phyloP scores from a whole-genome alignment of 345 rosid species.

The Melaleuca alternifolia region DNA sequence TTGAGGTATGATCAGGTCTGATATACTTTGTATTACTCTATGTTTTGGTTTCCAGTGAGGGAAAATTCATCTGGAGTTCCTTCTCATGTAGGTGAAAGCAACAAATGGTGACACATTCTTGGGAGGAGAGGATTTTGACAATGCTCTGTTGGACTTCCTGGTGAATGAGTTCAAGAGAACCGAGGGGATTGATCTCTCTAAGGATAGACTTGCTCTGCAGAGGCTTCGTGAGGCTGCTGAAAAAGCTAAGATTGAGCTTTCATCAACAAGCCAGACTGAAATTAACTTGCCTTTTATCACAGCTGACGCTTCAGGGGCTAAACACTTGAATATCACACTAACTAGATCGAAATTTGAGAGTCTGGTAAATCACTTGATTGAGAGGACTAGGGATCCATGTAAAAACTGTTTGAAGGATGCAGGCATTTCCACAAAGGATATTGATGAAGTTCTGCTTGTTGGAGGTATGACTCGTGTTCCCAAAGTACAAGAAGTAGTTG shows the following conservation, averaged over 20 bases:
- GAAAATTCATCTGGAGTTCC: not conserved
- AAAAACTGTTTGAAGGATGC: conserved; percentile 35
- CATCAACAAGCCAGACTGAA: conserved; percentile 27
- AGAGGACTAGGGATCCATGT: conserved; percentile 18
- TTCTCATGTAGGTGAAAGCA: conserved; percentile 25
- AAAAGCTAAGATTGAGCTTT: conserved; percentile 29
- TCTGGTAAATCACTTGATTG: conserved; percentile 18
- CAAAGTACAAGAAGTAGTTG: conserved; percentile 24
- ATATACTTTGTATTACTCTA: not conserved
- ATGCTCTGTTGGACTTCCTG: conserved; percentile 22
- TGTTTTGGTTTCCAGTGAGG: not conserved
- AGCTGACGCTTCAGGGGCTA: conserved; percentile 28
- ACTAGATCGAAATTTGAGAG: conserved; percentile 24
- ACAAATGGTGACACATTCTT: conserved; percentile 37
- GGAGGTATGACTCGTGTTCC: conserved; percentile 41
- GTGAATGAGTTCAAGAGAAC: conserved; percentile 22
- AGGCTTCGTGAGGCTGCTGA: conserved; percentile 32
- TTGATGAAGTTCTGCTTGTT: conserved; percentile 27
- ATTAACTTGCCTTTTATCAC: conserved; percentile 29
- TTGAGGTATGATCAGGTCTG: conserved; percentile 13
- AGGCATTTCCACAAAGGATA: conserved; percentile 12
- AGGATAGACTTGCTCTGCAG: conserved; percentile 28
- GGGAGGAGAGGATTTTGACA: conserved; percentile 38
- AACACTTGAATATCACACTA: conserved; percentile 23
- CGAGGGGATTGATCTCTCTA: conserved; percentile 21